Percentiles rank a stretch among this genome's conserved stretches.
Conservation (phyloP, 805 yeast species). For the Saturnispora hagleri region DNA sequence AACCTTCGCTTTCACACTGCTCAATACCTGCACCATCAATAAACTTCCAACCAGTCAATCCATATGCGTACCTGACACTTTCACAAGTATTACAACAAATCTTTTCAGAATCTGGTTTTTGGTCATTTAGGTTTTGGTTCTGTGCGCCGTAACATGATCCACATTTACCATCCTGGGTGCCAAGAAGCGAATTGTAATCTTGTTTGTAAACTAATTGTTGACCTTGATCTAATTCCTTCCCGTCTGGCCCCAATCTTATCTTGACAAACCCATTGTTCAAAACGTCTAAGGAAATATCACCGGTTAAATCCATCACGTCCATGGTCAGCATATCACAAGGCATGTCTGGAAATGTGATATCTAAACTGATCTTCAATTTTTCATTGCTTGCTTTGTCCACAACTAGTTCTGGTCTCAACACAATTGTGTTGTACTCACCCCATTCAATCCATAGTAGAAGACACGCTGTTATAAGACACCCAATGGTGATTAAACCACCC, state of each 20-base stretch:
- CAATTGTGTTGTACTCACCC: constrained; percentile 57
- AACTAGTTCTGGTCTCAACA: constrained; percentile 72
- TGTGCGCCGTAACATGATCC: constrained; percentile 88
- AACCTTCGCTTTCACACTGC: constrained; percentile 88
- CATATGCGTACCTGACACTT: constrained; percentile 73
- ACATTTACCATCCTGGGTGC: constrained; percentile 43
- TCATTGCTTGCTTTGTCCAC: constrained; percentile 72
- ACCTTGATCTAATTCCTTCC: constrained; percentile 31
- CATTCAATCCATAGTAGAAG: constrained; percentile 67
- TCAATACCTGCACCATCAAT: constrained; percentile 78
- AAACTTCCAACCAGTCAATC: constrained; percentile 75
- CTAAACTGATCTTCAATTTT: constrained; percentile 68
- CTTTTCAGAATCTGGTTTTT: constrained; percentile 30
- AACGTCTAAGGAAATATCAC: constrained; percentile 73
- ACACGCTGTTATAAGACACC: constrained; percentile 39
- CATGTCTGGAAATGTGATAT: constrained; percentile 70
- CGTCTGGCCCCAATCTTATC: constrained; percentile 50
- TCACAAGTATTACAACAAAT: constrained; percentile 82
- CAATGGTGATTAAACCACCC: constrained; percentile 81
- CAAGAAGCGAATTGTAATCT: background rate
- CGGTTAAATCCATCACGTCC: constrained; percentile 84
- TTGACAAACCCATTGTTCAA: constrained; percentile 62
- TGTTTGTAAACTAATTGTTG: background rate
- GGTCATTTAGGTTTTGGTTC: constrained; percentile 44
- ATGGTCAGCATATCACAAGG: constrained; percentile 79